phyloP scores from a whole-genome alignment of 176 grass and related monocot genomes.

The Paspalum vaginatum region DNA sequence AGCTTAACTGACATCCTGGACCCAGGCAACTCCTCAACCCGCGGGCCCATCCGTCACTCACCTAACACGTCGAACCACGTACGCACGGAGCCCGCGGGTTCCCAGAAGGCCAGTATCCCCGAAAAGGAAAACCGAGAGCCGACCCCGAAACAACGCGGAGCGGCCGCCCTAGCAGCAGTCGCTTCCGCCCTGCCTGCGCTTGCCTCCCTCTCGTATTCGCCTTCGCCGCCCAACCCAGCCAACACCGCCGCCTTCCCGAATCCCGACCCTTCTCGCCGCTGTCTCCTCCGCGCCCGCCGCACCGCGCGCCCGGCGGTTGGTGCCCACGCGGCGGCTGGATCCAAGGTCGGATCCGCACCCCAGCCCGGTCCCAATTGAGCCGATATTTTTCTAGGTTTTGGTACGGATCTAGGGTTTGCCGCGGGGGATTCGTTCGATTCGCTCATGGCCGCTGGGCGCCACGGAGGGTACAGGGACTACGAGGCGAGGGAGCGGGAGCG shows the following conservation, averaged over 20 bases:
- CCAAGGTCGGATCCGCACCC: conserved; percentile 40
- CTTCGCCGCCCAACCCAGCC: conserved; percentile 4
- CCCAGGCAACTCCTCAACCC: background rate
- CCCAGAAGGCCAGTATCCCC: background rate
- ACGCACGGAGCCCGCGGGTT: background rate
- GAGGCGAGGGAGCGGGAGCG: conserved; percentile 67
- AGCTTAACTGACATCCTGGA: background rate
- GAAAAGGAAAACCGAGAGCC: conserved; percentile 25
- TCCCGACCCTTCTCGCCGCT: conserved; percentile 31
- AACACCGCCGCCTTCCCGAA: background rate
- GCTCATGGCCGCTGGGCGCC: conserved; percentile 56
- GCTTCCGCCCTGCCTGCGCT: conserved; percentile 40
- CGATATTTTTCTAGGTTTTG: conserved; percentile 44
- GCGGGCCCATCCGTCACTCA: conserved; percentile 5
- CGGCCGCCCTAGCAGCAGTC: conserved; percentile 48
- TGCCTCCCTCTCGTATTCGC: background rate
- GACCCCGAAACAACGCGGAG: conserved; percentile 36
- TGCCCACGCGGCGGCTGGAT: background rate
- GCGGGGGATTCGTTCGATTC: conserved; percentile 5
- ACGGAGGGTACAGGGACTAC: conserved; percentile 60
- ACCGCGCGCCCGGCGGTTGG: background rate
- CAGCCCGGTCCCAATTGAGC: conserved; percentile 24
- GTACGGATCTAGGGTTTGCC: conserved; percentile 62
- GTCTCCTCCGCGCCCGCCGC: background rate
- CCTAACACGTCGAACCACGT: background rate